Evolutionary conservation across 441 rosid species (phyloP), one percentile per base, ranked within the genome.

Genomic region (Pelargonium fulgidum): DNA sequence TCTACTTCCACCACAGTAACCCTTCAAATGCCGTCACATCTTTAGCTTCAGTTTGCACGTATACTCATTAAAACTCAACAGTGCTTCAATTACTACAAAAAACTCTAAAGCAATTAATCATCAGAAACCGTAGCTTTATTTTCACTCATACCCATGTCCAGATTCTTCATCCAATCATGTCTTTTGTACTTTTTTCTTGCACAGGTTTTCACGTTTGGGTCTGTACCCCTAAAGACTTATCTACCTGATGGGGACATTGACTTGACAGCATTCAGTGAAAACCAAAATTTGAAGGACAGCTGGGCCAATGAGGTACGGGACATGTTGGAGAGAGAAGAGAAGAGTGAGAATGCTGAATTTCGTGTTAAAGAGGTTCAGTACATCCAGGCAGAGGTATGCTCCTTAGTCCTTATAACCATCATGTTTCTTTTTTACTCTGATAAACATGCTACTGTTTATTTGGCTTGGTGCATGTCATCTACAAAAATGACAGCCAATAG

Each of bases 221-320:
- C 76, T 33, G 72, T 73, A 17, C 76, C 76, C 20, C 58, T 73
- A 20, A 64, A 68, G 52, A 73, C 76, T 48, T 73, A 73, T 66
- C 64, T 73, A 22, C 76, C 72, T 0, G 76, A 73, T 50, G 76
- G 76, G 29, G 76, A 73, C 16, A 73, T 73, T 24, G 76, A 73
- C 56, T 68, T 73, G 22, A 68, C 68, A 36, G 64, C 65, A 63
- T 68, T 73, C 64, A 73, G 68, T 63, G 26, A 63, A 20, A 68
- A 20, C 56, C 65, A 36, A 19, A 52, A 39, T 39, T 39, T 68
- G 68, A 73, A 36, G 50, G 71, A 62, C 24, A 72, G n/a, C 20
- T 72, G 76, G 72, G 68, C 64, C 19, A 50, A 36, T 41, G 44
- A 63, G 42, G 65, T 73, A 39, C 64, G 48, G 16, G 68, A 73